A percentile compares a stretch with the other conserved stretches of the same genome.
Conservation (phyloP, 371 early-diverging fungal species). For the Homolaphlyctis polyrhiza region DNA sequence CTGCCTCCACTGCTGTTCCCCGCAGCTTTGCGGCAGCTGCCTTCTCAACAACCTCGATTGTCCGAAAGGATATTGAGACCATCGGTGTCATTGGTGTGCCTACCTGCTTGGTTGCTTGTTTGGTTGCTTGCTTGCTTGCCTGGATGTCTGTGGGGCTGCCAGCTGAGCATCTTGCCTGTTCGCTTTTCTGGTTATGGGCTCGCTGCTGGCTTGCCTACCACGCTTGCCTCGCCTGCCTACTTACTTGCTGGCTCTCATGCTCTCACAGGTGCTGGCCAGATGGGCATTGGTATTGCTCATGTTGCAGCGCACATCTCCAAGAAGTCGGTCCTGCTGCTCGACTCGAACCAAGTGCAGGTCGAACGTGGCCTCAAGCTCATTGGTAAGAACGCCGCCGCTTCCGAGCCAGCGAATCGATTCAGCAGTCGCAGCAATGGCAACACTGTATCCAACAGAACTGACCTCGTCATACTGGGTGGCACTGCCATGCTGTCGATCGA, state of each 20-base stretch:
- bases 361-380: conserved; percentile 78
- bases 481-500: background rate
- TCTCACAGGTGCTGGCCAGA: conserved; percentile 55
- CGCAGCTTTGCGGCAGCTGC: background rate
- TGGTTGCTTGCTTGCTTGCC: too few species aligned
- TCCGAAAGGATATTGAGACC: background rate
- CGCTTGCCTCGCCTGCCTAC: too few species aligned
- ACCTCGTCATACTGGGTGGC: too few species aligned
- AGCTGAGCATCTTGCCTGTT: too few species aligned
- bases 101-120: too few species aligned
- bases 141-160: too few species aligned
- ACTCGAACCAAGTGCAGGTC: conserved; percentile 74
- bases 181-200: too few species aligned
- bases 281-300: conserved; percentile 92
- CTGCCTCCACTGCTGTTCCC: background rate
- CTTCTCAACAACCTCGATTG: background rate
- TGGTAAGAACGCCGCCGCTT: conserved; percentile 38
- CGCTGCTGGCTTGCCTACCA: too few species aligned
- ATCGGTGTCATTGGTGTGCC: conserved; percentile 6
- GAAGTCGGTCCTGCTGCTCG: conserved; percentile 70
- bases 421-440: background rate
- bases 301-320: conserved; percentile 87
- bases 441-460: background rate
- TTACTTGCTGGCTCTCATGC: conserved; percentile 21
- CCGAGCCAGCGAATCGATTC: background rate